phyloP scores from a whole-genome alignment of 768 basidiomycete genomes.

The Russula vinacea region DNA sequence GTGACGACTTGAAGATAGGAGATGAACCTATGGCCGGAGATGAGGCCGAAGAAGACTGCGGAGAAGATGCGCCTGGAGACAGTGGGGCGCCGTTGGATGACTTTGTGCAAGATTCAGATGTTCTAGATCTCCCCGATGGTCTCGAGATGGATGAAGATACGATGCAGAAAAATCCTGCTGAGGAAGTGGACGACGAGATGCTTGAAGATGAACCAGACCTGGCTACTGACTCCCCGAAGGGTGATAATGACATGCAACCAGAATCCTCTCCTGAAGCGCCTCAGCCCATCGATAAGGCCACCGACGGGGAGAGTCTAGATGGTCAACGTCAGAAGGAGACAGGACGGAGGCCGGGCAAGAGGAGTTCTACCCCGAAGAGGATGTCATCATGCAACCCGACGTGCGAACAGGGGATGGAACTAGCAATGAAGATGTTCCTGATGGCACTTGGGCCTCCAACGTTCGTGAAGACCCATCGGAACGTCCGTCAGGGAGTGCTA shows the following conservation, averaged over 20 bases:
- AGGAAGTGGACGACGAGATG: slow-evolving; percentile 36
- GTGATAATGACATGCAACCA: background rate
- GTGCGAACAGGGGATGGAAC: slow-evolving; percentile 36
- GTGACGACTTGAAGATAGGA: slow-evolving; percentile 32
- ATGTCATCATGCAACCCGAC: slow-evolving; percentile 42
- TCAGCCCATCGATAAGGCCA: slow-evolving; percentile 7
- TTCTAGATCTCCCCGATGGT: slow-evolving; percentile 87
- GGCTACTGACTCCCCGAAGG: slow-evolving; percentile 29
- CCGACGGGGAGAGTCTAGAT: slow-evolving; percentile 6
- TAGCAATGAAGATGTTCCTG: slow-evolving; percentile 18
- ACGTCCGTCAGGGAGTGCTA: slow-evolving; percentile 16
- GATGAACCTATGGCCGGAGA: slow-evolving; percentile 37
- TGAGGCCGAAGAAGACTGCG: slow-evolving; percentile 38
- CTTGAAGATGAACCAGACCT: slow-evolving; percentile 28
- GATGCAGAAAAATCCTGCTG: slow-evolving; percentile 33
- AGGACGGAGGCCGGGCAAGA: slow-evolving; percentile 45
- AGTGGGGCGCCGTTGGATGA: slow-evolving; percentile 73
- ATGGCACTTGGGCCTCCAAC: slow-evolving; percentile 7
- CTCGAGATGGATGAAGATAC: slow-evolving; percentile 53
- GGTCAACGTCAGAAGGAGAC: slow-evolving; percentile 27
- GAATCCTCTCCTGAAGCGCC: slow-evolving; percentile 6
- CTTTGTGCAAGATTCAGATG: slow-evolving; percentile 71
- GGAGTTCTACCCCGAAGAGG: slow-evolving; percentile 40
- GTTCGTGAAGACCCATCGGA: slow-evolving; percentile 9
- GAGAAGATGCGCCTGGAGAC: slow-evolving; percentile 45